Base-by-base conservation (phyloP, 306 rosid species). In the Ziziphus jujuba region DNA sequence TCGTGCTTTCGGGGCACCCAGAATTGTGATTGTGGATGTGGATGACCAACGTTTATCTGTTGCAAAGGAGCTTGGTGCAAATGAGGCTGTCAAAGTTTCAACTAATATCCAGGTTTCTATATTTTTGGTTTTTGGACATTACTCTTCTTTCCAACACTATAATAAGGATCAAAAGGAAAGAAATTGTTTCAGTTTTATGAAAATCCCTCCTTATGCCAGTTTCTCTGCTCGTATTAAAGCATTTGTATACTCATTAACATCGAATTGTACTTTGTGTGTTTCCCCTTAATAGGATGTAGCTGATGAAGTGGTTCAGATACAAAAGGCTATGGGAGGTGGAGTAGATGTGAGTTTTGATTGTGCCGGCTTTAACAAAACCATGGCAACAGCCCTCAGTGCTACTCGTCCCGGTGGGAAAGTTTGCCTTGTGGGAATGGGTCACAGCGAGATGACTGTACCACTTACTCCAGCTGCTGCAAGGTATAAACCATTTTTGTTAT, bases 401-500 rank as follows among this genome's bases (percentile, higher is more conserved):
- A 89, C 96, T 35, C 72, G 68, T 69, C 48, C 92, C 8, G 96
- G 98, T 14, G 95, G 96, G 55, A 92, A 85, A 80, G 95, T 92
- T 69, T 92, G 98, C 82, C 83, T 92, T 0, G 90, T 92, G 17
- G 96, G 96, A 75, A 85, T 92, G 90, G 98, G 92, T 16, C 90
- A 85, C 43, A 68, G 70, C 2, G 89, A 84, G 70, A 89, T 85
- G 98, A 92, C 96, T 31, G 80, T 87, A 60, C 95, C 98, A 54
- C 89, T 89, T 76, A 82, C 95, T 21, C 80, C 90, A 28, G 89
- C 95, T 71, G 87, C 96, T 69, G 92, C 86, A 24, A 87, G 98
- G 96, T 85, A 80, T 5, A 16, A 50, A 17, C 21, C 3, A 2
- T 16, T 2, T n/a, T 3, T 7, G 13, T 47, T 47, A 13, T 47